These are phyloP conservation scores for Endocalyx cinctus DNA, from an alignment of 2,329 filamentous ascomycete genomes.

Conservation along the genomic window DNA sequence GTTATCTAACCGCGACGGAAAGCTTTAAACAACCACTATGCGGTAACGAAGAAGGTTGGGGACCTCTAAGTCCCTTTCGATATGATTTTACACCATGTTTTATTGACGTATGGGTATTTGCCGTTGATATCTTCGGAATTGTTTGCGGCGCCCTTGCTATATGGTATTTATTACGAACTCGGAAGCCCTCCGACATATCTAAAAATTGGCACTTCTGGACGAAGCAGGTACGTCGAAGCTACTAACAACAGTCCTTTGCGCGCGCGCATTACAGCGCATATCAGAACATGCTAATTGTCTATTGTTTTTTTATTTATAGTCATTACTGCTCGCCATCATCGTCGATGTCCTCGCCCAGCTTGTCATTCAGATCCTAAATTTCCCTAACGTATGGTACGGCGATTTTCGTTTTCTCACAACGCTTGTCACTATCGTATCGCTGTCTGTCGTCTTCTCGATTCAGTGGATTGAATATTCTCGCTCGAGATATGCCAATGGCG, in stretches of 20 bases:
- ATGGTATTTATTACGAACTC: constrained; percentile 72
- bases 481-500: constrained; percentile 78
- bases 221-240: constrained; percentile 65
- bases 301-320: constrained; percentile 8
- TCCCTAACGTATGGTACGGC: constrained; percentile 64
- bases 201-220: constrained; percentile 92
- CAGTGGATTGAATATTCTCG: constrained; percentile 86
- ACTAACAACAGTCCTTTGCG: too few species aligned
- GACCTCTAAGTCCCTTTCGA: constrained; percentile 77
- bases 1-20: constrained; percentile 54
- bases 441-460: constrained; percentile 69
- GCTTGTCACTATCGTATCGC: constrained; percentile 64
- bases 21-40: constrained; percentile 68
- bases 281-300: constrained; percentile 4
- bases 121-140: constrained; percentile 74
- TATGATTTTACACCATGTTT: constrained; percentile 98
- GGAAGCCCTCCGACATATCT: constrained; percentile 58
- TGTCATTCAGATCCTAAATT: constrained; percentile 67
- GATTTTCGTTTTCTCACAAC: constrained; percentile 88
- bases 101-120: constrained; percentile 81
- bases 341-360: constrained; percentile 68
- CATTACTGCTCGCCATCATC: constrained; percentile 49
- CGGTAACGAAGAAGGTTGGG: constrained; percentile 90
- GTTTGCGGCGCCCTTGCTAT: constrained; percentile 72
- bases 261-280: too few species aligned